These are phyloP conservation scores for Novymonas esmeraldas DNA, from an alignment of 208 protist species.

Conservation along the genomic window DNA sequence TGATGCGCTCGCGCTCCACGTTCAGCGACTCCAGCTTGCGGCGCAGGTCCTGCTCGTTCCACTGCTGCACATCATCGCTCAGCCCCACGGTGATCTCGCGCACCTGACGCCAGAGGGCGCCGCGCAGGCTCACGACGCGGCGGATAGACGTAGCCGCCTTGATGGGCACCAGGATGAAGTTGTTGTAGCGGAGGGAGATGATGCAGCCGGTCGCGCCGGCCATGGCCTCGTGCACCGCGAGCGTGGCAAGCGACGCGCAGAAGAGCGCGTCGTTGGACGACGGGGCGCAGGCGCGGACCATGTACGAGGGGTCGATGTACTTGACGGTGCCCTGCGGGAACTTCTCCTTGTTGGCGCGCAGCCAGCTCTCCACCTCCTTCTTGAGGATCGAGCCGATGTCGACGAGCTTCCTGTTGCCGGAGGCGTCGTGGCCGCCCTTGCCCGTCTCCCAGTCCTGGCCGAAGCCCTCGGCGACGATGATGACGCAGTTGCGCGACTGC, in stretches of 20 bases:
- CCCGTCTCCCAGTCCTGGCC: conserved; percentile 84
- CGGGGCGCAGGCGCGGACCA: conserved; percentile 93
- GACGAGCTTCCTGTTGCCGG: conserved; percentile 91
- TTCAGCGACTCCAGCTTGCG: conserved; percentile 79
- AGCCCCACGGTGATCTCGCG: conserved; percentile 88
- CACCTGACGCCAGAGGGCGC: conserved; percentile 88
- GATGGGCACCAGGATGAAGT: conserved; percentile 92
- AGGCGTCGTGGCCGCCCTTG: conserved; percentile 80
- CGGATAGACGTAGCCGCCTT: conserved; percentile 86
- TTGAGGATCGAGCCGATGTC: conserved; percentile 94
- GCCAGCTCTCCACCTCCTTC: conserved; percentile 77
- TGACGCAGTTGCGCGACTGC: conserved; percentile 83
- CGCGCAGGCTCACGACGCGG: conserved; percentile 77
- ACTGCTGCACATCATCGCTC: conserved; percentile 56
- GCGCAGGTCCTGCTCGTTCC: conserved; percentile 67
- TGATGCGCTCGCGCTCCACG: conserved; percentile 64
- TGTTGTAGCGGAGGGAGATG: conserved; percentile 90
- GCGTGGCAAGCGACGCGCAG: conserved; percentile 81
- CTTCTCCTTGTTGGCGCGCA: conserved; percentile 70
- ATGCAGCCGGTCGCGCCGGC: conserved; percentile 86
- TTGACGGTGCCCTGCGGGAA: conserved; percentile 86
- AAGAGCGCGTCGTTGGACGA: conserved; percentile 91
- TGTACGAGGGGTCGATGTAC: conserved; percentile 98
- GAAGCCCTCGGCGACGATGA: conserved; percentile 96
- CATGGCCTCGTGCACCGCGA: conserved; percentile 93